Evolutionary conservation across 1,284 basidiomycete genomes (phyloP).

Genomic region (Leccinum solheimii): DNA sequence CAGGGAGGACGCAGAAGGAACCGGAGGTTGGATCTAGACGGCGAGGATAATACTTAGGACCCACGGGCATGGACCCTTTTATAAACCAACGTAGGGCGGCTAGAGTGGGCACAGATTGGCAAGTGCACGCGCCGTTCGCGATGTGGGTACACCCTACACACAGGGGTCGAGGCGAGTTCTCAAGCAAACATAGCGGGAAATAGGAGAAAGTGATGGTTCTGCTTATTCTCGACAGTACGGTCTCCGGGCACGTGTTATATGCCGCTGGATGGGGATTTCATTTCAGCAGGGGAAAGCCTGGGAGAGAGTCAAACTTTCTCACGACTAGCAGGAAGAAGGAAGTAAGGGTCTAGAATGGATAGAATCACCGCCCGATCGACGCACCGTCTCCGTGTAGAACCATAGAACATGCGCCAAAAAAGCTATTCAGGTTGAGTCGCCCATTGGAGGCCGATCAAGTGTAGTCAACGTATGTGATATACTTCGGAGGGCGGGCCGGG

Average conservation of each 20-base stretch:
- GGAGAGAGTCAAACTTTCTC: conserved; percentile 9
- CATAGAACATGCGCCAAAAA: not conserved
- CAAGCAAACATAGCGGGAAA: not conserved
- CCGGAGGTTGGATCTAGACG: conserved; percentile 34
- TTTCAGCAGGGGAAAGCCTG: not conserved
- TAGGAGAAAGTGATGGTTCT: conserved; percentile 22
- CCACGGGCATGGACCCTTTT: conserved; percentile 24
- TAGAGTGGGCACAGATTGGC: conserved; percentile 18
- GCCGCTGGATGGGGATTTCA: conserved; percentile 13
- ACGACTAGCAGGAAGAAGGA: conserved; percentile 11
- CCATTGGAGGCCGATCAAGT: not conserved
- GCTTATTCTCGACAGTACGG: conserved; percentile 17
- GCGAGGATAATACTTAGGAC: conserved; percentile 25
- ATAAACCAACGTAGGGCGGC: conserved; percentile 13
- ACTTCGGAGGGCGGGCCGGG: not conserved
- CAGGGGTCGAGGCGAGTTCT: conserved; percentile 15
- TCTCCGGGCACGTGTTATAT: conserved; percentile 18
- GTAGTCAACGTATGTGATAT: not conserved
- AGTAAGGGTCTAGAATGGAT: not conserved
- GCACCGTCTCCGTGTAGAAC: not conserved
- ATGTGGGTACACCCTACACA: conserved; percentile 41
- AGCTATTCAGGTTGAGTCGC: not conserved
- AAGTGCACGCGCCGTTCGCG: conserved; percentile 31
- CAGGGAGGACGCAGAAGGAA: not conserved
- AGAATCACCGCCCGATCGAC: not conserved